Evolutionary conservation across 2,329 filamentous ascomycete genomes (phyloP).

Genomic region (Didymella pomorum): DNA sequence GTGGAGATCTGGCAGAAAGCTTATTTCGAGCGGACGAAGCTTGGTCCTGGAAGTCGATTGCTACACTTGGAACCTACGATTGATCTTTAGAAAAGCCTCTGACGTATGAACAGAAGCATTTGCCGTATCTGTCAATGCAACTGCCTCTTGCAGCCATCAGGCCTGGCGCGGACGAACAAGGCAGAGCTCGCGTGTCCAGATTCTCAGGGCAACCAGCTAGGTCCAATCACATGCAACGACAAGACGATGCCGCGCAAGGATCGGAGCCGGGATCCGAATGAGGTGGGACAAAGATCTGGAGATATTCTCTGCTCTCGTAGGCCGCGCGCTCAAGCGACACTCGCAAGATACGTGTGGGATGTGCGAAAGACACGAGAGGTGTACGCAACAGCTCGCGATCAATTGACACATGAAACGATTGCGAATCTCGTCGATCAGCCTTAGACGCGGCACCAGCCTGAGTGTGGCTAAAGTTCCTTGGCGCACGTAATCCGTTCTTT

Average conservation of each 20-base stretch:
- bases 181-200: constrained; percentile 15
- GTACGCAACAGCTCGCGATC: background rate
- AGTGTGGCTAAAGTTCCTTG: constrained; percentile 17
- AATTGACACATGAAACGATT: constrained; percentile 7
- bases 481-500: constrained; percentile 26
- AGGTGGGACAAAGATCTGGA: background rate
- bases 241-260: constrained; percentile 10
- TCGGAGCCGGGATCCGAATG: constrained; percentile 6
- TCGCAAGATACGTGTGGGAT: background rate
- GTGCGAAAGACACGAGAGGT: background rate
- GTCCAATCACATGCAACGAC: constrained; percentile 14
- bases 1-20: constrained; percentile 21
- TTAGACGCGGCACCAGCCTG: constrained; percentile 9
- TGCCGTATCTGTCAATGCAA: background rate
- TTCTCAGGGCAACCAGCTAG: constrained; percentile 6
- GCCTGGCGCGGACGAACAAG: background rate
- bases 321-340: background rate
- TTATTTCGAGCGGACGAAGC: constrained; percentile 17
- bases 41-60: background rate
- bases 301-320: background rate
- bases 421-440: background rate
- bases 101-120: background rate
- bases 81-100: background rate
- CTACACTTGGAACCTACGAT: background rate
- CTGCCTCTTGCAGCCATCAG: background rate